Evolutionary conservation across 192 early-diverging fungal genomes (phyloP).

Genomic region (Coemansia sp.): DNA sequence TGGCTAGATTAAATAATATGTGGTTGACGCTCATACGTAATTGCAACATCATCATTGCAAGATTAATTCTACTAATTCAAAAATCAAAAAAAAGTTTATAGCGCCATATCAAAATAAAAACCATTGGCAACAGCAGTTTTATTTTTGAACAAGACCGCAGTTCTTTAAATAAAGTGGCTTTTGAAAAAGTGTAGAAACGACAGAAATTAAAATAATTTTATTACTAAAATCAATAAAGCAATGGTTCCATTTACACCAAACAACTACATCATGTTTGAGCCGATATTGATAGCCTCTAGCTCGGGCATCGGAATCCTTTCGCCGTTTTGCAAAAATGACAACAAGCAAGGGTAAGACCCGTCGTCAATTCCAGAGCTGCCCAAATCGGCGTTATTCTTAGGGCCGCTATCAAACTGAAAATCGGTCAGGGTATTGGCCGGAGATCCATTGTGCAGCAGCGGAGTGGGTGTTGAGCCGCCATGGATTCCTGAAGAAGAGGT

Average conservation of each 20-base stretch:
- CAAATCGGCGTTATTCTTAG: slow-evolving; percentile 1
- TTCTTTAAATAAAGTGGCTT: no score
- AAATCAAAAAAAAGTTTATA: no score
- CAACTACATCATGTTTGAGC: slow-evolving; percentile 32
- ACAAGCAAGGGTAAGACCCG: slow-evolving; percentile 38
- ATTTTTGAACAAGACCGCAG: no score
- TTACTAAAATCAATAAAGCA: slow-evolving; percentile 1
- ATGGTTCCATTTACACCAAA: no score
- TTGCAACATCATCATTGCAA: no score
- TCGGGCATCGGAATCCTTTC: slow-evolving; percentile 44
- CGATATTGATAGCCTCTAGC: slow-evolving; percentile 49
- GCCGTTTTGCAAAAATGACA: slow-evolving; percentile 49
- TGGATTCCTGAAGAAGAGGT: background rate
- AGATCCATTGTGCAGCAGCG: slow-evolving; percentile 22
- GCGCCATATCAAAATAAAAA: no score
- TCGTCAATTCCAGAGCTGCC: background rate
- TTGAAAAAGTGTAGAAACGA: no score
- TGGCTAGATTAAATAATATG: no score
- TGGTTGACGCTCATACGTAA: no score
- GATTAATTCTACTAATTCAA: no score
- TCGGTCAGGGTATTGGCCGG: slow-evolving; percentile 50
- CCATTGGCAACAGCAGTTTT: no score
- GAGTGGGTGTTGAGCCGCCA: background rate
- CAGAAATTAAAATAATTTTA: no score
- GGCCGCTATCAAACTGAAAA: slow-evolving; percentile 28